A percentile compares a stretch with the other conserved stretches of the same genome.
Conservation (phyloP, 1,284 basidiomycete genomes). For the Rhodotorula sp. region DNA sequence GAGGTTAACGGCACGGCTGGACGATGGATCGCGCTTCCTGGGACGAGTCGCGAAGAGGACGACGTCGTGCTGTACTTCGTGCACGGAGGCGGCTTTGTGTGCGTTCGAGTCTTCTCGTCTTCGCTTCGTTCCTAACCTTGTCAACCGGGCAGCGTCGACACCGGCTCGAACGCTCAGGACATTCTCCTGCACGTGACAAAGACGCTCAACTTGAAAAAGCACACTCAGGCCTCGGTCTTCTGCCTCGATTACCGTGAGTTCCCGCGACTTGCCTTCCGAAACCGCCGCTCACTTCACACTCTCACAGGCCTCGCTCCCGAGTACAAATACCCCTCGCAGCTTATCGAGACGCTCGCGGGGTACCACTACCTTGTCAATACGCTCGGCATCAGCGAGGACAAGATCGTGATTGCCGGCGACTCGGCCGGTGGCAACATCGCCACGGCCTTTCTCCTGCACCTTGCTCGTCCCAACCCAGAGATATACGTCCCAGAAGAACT, state of each 20-base stretch:
- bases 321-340: constrained; percentile 56
- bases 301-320: constrained; percentile 29
- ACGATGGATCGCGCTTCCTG: constrained; percentile 24
- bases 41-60: constrained; percentile 5
- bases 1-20: constrained; percentile 15
- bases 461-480: constrained; percentile 22
- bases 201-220: constrained; percentile 3
- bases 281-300: rapidly evolving
- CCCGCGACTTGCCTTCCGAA: neutral
- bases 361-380: constrained; percentile 61
- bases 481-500: constrained; percentile 18
- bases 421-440: constrained; percentile 66
- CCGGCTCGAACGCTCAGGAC: constrained; percentile 5
- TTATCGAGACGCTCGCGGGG: constrained; percentile 63
- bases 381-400: constrained; percentile 56
- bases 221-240: constrained; percentile 19
- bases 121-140: neutral
- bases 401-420: constrained; percentile 66
- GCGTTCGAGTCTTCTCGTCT: neutral
- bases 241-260: constrained; percentile 28
- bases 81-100: constrained; percentile 32
- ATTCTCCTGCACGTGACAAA: constrained; percentile 11
- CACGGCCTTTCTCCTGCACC: constrained; percentile 28
- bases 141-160: constrained; percentile 12
- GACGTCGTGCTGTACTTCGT: constrained; percentile 31